Base-by-base conservation (phyloP, 352 stramenopile genomes). In the Pythium apleroticum region DNA sequence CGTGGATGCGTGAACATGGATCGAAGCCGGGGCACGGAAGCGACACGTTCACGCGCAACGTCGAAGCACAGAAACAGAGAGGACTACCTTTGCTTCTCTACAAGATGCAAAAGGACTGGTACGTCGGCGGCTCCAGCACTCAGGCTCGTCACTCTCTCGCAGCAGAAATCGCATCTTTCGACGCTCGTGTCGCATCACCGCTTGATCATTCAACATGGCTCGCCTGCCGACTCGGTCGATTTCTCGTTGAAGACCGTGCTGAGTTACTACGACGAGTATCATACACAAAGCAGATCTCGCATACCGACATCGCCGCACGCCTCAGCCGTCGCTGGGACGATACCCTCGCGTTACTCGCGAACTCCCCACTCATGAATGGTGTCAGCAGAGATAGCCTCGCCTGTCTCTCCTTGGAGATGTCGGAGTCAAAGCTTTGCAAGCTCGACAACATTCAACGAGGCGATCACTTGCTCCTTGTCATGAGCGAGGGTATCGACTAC, bases 321-420 rank as follows among this genome's bases (percentile, higher is more conserved):
- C 19, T 59, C n/a, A 10, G 25, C 35, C 6, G 1, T 28, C 49
- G 41, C 15, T 55, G 39, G 50, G 41, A 30, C 14, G 62, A 69
- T 22, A 35, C 22, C 1, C 24, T 67, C 9, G 17, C 30, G 31
- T 11, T 67, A 28, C 60, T 67, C 11, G 52, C 52, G 7, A 37
- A n/a, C 15, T 35, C 41, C 1, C 12, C 52, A 15, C 2, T 67
- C 1, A 52, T 67, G n/a, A 25, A 33, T 7, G 48, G 43, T 20
- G 31, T 61, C 8, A 67, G 60, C 52, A 41, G 60, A 27, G 60
- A 67, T 22, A 67, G 60, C 22, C 52, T 67, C 31, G 60, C 60
- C 1, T 67, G 60, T 41, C 35, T 67, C 14, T 31, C 37, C 6
- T n/a, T 45, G 3, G 60, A 20, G 8, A 12, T 52, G 17, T 22